Percentiles rank a stretch among this genome's conserved stretches.
phyloP scores from a whole-genome alignment of 495 filamentous ascomycete genomes.

The Pseudoneurospora amorphoporcata region DNA sequence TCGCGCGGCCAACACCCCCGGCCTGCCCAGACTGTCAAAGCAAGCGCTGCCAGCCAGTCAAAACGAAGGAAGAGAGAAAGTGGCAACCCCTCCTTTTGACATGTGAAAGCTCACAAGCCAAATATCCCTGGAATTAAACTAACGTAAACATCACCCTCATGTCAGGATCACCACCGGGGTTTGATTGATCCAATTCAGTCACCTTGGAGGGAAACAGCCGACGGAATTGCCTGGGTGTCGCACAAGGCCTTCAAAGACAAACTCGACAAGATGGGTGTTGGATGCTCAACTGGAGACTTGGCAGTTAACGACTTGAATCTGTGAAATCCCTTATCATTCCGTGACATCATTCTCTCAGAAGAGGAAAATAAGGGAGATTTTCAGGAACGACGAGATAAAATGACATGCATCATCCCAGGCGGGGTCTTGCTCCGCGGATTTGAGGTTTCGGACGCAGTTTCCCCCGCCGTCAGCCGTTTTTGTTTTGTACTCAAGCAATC shows the following conservation, averaged over 20 bases:
- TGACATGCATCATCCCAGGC: neutral
- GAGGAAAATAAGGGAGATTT: neutral
- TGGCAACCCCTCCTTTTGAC: neutral
- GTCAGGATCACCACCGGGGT: neutral
- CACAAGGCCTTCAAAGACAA: neutral
- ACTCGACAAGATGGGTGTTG: neutral
- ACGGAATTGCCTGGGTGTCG: neutral
- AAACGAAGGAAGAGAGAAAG: neutral
- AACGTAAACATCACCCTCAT: neutral
- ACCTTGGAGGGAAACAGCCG: neutral
- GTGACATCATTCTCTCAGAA: neutral
- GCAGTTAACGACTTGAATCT: neutral
- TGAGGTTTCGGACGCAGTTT: neutral
- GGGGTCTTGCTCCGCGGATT: neutral
- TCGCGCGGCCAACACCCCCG: neutral
- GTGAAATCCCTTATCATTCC: neutral
- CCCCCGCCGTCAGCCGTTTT: neutral
- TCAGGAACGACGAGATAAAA: neutral
- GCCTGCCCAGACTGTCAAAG: neutral
- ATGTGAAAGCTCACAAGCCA: neutral
- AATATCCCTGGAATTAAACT: neutral
- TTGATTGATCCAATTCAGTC: neutral
- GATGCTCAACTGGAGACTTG: neutral
- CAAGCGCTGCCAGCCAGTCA: neutral
- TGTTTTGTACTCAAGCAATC: neutral